Conservation (phyloP, 2,329 filamentous ascomycete genomes). For the Tolypocladium amazonense region DNA sequence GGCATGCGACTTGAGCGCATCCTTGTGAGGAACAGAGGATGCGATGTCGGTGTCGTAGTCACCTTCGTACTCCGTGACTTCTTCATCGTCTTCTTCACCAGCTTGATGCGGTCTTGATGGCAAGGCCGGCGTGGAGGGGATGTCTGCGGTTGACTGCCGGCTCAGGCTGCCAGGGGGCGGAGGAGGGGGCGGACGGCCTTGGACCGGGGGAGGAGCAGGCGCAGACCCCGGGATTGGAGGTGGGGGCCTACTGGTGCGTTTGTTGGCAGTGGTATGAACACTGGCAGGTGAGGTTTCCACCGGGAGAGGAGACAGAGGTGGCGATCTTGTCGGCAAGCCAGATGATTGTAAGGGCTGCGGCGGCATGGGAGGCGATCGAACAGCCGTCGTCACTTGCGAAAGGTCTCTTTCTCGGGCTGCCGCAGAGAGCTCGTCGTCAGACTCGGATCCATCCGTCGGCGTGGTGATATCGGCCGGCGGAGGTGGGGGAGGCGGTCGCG, state of each 20-base stretch:
- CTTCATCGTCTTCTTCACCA: slow-evolving; percentile 60
- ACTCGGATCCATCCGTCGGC: slow-evolving; percentile 70
- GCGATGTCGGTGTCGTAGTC: slow-evolving; percentile 98
- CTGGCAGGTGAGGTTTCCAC: slow-evolving; percentile 33
- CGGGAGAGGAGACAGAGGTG: slow-evolving; percentile 21
- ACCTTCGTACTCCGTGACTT: slow-evolving; percentile 89
- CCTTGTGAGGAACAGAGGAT: slow-evolving; percentile 86
- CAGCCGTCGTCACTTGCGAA: slow-evolving; percentile 23
- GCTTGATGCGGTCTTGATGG: slow-evolving; percentile 29
- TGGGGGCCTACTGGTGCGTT: slow-evolving; percentile 45
- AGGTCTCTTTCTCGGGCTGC: slow-evolving; percentile 30
- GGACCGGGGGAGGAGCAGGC: slow-evolving; percentile 34
- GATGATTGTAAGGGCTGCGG: slow-evolving; percentile 19
- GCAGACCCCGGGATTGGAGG: slow-evolving; percentile 49
- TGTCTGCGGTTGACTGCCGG: slow-evolving; percentile 50
- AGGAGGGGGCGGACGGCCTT: slow-evolving; percentile 55
- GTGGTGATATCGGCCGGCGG: slow-evolving; percentile 44
- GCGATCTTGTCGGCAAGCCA: slow-evolving; percentile 19
- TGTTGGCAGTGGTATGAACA: slow-evolving; percentile 31
- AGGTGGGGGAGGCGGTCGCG: slow-evolving; percentile 48
- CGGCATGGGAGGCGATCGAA: slow-evolving; percentile 31
- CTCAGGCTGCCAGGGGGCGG: slow-evolving; percentile 48
- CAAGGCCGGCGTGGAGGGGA: slow-evolving; percentile 25
- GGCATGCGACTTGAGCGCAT: slow-evolving; percentile 74
- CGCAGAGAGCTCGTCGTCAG: slow-evolving; percentile 74